Evolutionary conservation across 352 stramenopile genomes (phyloP).

Genomic region (Phytophthora pistaciae): DNA sequence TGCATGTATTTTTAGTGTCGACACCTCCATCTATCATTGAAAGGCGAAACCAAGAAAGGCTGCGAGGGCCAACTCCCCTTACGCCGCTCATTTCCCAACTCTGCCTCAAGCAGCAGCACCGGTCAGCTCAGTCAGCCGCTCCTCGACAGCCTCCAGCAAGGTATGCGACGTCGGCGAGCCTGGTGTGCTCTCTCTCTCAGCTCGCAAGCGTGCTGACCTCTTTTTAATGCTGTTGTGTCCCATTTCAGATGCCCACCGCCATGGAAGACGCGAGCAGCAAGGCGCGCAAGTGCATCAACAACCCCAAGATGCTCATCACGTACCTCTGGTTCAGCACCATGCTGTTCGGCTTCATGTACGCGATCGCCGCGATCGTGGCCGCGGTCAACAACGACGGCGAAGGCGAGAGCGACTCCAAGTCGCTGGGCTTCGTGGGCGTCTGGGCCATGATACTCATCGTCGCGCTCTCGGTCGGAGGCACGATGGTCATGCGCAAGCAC

Average conservation of each 20-base stretch:
- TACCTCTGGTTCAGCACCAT: slow-evolving; percentile 88
- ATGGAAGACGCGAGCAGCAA: slow-evolving; percentile 64
- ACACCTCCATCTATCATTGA: background rate
- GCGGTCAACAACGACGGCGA: slow-evolving; percentile 81
- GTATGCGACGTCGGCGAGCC: slow-evolving; percentile 3
- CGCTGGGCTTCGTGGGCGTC: slow-evolving; percentile 82
- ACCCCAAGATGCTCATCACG: slow-evolving; percentile 87
- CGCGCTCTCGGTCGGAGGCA: slow-evolving; percentile 82
- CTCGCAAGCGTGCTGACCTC: slow-evolving; percentile 7
- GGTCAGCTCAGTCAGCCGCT: slow-evolving; percentile 4
- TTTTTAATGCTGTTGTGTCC: background rate
- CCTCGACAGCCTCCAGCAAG: slow-evolving; percentile 11
- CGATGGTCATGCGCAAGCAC: slow-evolving; percentile 92
- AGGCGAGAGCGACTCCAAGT: slow-evolving; percentile 77
- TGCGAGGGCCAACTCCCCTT: background rate
- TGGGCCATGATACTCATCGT: slow-evolving; percentile 89
- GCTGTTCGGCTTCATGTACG: slow-evolving; percentile 89
- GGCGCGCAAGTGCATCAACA: slow-evolving; percentile 77
- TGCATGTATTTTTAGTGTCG: slow-evolving; percentile 33
- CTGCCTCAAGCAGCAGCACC: slow-evolving; percentile 18
- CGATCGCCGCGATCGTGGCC: slow-evolving; percentile 84
- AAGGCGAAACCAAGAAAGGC: slow-evolving; percentile 35
- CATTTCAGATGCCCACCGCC: slow-evolving; percentile 61
- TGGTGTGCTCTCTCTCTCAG: background rate
- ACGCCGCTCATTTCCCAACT: slow-evolving; percentile 30